These are phyloP conservation scores for Hyaloscypha bicolor DNA, from an alignment of 495 filamentous ascomycete species.

Conservation along the genomic window DNA sequence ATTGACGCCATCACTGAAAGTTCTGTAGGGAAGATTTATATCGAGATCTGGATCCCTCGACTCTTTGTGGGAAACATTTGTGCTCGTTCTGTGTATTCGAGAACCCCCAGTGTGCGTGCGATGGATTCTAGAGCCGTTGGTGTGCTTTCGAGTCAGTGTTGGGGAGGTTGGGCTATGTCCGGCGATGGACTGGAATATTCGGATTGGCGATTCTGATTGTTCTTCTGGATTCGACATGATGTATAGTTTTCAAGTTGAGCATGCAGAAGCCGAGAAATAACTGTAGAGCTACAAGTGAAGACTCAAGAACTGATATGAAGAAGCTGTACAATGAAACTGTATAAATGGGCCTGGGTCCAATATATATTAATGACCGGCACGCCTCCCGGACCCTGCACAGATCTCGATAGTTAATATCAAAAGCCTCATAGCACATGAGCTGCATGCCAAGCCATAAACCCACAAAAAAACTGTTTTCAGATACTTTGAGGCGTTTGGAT, in stretches of 20 bases:
- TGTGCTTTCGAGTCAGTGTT: slow-evolving; percentile 14
- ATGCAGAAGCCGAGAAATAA: neutral
- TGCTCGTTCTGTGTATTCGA: slow-evolving; percentile 1
- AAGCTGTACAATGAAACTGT: neutral
- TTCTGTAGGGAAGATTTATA: slow-evolving; percentile 64
- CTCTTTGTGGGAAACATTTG: slow-evolving; percentile 29
- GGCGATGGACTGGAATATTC: slow-evolving; percentile 16
- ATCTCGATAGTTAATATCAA: slow-evolving; percentile 15
- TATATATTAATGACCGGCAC: slow-evolving; percentile 17
- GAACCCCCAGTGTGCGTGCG: slow-evolving; percentile 3
- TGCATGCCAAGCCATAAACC: neutral
- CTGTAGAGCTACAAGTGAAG: neutral
- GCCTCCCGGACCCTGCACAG: slow-evolving; percentile 1
- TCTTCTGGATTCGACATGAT: slow-evolving; percentile 17
- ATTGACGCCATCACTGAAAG: slow-evolving; percentile 58
- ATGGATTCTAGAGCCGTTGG: slow-evolving; percentile 15
- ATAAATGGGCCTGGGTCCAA: neutral
- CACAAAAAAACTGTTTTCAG: neutral
- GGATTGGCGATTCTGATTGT: slow-evolving; percentile 3
- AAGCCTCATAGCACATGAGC: slow-evolving; percentile 15
- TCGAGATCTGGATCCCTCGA: slow-evolving; percentile 35
- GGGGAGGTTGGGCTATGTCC: neutral
- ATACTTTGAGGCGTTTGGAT: slow-evolving; percentile 13
- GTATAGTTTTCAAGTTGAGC: neutral
- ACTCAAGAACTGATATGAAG: neutral